Conservation (phyloP, 2,329 filamentous ascomycete species). For the Epichloe coenophiala region DNA sequence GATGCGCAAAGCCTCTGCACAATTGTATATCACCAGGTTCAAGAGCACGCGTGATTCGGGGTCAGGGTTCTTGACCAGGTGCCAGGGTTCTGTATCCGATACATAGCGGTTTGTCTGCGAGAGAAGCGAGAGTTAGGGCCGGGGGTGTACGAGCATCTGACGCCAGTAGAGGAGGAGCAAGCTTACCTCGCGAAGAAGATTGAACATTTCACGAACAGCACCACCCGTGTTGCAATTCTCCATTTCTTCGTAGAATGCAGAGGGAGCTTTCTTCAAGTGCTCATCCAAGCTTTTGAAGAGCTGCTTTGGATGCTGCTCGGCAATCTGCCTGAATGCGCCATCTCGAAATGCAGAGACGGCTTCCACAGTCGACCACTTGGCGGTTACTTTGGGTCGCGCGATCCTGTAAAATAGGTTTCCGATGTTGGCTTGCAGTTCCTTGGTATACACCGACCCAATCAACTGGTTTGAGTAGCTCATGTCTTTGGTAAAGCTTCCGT, state of each 20-base stretch:
- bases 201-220: constrained; percentile 53
- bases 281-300: constrained; percentile 15
- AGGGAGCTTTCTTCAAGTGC: constrained; percentile 10
- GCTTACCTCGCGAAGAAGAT: constrained; percentile 43
- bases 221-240: constrained; percentile 45
- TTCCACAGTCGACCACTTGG: constrained; percentile 48
- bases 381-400: constrained; percentile 41
- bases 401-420: constrained; percentile 71
- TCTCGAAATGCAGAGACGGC: constrained; percentile 30
- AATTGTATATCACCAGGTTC: constrained; percentile 52
- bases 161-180: too few species aligned
- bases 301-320: background rate
- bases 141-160: too few species aligned
- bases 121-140: too few species aligned
- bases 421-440: constrained; percentile 60
- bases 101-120: constrained; percentile 34
- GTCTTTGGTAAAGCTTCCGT: constrained; percentile 65
- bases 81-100: constrained; percentile 55
- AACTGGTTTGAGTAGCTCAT: constrained; percentile 71
- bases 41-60: constrained; percentile 26
- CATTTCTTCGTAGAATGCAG: constrained; percentile 41
- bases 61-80: constrained; percentile 27
- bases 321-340: constrained; percentile 12
- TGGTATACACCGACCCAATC: constrained; percentile 67
- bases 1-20: constrained; percentile 65